phyloP scores from a whole-genome alignment of 768 basidiomycete genomes.

The Podaxis sp. region DNA sequence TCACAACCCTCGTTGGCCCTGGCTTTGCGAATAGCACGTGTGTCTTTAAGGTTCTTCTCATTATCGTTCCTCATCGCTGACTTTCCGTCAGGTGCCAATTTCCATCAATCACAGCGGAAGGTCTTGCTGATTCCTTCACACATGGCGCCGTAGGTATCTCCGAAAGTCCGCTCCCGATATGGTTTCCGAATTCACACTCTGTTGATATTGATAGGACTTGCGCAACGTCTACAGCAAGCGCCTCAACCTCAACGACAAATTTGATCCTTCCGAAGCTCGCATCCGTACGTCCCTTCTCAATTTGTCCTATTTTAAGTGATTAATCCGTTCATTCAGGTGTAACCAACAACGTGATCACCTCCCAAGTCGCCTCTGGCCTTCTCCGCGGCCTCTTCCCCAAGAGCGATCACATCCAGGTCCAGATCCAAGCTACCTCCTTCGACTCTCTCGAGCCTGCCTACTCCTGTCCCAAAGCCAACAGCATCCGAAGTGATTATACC shows the following conservation, averaged over 20 bases:
- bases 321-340: slow-evolving; percentile 31
- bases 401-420: slow-evolving; percentile 29
- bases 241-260: slow-evolving; percentile 31
- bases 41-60: slow-evolving; percentile 9
- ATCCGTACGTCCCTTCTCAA: slow-evolving; percentile 31
- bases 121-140: slow-evolving; percentile 39
- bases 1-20: slow-evolving; percentile 37
- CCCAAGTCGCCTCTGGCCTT: slow-evolving; percentile 48
- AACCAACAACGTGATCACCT: slow-evolving; percentile 52
- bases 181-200: background rate
- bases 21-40: slow-evolving; percentile 45
- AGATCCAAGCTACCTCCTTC: slow-evolving; percentile 37
- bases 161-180: background rate
- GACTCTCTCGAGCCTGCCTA: slow-evolving; percentile 50
- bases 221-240: slow-evolving; percentile 41
- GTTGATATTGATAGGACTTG: slow-evolving; percentile 32
- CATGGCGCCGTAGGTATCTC: slow-evolving; percentile 37
- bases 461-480: slow-evolving; percentile 37
- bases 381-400: slow-evolving; percentile 43
- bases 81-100: slow-evolving; percentile 40
- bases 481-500: slow-evolving; percentile 33
- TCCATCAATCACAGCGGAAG: slow-evolving; percentile 46
- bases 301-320: background rate
- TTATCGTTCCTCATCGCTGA: background rate
- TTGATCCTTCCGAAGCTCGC: slow-evolving; percentile 31